These are phyloP conservation scores for Staphylotrichum longicolle DNA, from an alignment of 495 filamentous ascomycete species.

Conservation along the genomic window DNA sequence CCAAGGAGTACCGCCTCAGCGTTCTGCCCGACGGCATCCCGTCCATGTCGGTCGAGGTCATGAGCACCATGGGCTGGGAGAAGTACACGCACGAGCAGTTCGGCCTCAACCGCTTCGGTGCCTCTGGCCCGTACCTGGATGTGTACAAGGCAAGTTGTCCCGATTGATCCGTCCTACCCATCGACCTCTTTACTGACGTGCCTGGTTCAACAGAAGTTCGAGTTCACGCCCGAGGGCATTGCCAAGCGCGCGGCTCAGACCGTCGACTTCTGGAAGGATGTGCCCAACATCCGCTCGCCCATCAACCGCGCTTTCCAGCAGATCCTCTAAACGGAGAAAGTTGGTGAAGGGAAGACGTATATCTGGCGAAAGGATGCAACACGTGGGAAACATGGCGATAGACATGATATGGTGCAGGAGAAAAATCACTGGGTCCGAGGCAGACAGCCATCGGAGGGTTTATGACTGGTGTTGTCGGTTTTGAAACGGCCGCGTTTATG, in stretches of 20 bases:
- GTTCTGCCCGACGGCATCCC: constrained; percentile 95
- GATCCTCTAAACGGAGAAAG: constrained; percentile 58
- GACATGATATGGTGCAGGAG: constrained; percentile 6
- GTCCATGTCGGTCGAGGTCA: constrained; percentile 87
- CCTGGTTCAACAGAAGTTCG: constrained; percentile 73
- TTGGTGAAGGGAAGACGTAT: background rate
- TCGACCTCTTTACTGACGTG: constrained; percentile 21
- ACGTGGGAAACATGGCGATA: constrained; percentile 11
- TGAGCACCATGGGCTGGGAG: constrained; percentile 94
- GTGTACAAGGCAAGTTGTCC: constrained; percentile 77
- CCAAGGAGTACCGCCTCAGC: constrained; percentile 87
- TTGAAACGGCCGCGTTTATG: constrained; percentile 14
- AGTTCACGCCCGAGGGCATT: constrained; percentile 95
- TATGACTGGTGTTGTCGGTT: constrained; percentile 17
- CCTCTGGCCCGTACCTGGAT: constrained; percentile 93
- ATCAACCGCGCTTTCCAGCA: constrained; percentile 92
- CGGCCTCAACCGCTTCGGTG: constrained; percentile 97
- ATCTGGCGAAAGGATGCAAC: constrained; percentile 8
- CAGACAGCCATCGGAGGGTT: constrained; percentile 5
- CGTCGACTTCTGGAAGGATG: constrained; percentile 94
- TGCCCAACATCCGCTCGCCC: constrained; percentile 82
- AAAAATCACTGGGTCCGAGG: constrained; percentile 9
- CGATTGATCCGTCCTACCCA: constrained; percentile 5
- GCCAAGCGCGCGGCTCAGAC: constrained; percentile 89
- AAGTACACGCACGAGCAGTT: constrained; percentile 99